Conservation (phyloP, 352 stramenopile genomes). For the Phytophthora foliorum region DNA sequence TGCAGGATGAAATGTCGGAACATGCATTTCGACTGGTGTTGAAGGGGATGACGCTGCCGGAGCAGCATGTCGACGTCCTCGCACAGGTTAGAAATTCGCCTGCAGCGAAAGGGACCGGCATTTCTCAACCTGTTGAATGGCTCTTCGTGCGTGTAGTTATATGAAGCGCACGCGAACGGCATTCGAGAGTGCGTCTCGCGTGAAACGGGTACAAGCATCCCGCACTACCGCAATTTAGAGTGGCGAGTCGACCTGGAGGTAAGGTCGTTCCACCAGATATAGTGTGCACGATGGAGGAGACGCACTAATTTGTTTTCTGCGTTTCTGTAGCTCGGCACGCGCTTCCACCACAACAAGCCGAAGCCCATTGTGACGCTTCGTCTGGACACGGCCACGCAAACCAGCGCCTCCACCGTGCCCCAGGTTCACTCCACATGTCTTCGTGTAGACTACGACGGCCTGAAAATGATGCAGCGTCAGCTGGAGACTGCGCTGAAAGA, state of each 20-base stretch:
- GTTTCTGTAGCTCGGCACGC: slow-evolving; percentile 59
- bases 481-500: slow-evolving; percentile 78
- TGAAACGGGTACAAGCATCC: slow-evolving; percentile 50
- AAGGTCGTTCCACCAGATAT: no score
- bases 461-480: slow-evolving; percentile 70
- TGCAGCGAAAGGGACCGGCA: no score
- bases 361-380: slow-evolving; percentile 78
- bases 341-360: slow-evolving; percentile 66
- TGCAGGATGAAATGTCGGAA: slow-evolving; percentile 54
- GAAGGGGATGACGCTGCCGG: slow-evolving; percentile 54
- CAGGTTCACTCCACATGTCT: slow-evolving; percentile 52
- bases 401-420: slow-evolving; percentile 30
- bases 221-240: slow-evolving; percentile 71
- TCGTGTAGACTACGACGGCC: slow-evolving; percentile 71
- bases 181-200: slow-evolving; percentile 65
- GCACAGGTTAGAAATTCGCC: slow-evolving; percentile 41
- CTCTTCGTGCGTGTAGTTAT: slow-evolving; percentile 45
- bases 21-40: slow-evolving; percentile 55
- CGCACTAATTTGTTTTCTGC: background rate
- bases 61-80: slow-evolving; percentile 54
- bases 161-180: slow-evolving; percentile 49
- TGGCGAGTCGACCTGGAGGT: slow-evolving; percentile 90
- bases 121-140: background rate
- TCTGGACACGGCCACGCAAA: slow-evolving; percentile 52
- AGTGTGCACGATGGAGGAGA: no score